phyloP scores from a whole-genome alignment of 352 stramenopile species.

The Phytopythium montanum region DNA sequence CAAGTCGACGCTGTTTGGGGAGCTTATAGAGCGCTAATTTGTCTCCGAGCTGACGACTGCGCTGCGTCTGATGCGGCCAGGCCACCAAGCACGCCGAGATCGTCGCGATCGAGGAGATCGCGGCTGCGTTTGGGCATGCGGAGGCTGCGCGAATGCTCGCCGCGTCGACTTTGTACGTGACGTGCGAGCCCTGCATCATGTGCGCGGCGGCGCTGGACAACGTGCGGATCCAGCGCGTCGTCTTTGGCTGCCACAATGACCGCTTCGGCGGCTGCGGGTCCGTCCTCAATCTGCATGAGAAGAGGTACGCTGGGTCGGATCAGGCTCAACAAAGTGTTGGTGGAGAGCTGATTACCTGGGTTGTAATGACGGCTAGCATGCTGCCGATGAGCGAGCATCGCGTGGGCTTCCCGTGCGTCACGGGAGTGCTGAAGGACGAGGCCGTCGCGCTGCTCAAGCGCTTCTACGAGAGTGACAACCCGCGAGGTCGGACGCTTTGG shows the following conservation, averaged over 20 bases:
- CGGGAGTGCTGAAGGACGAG: constrained; percentile 81
- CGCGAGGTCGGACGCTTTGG: constrained; percentile 42
- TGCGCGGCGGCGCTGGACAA: constrained; percentile 86
- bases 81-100: constrained; percentile 90
- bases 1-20: constrained; percentile 10
- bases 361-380: constrained; percentile 8
- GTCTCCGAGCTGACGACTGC: neutral
- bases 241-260: constrained; percentile 92
- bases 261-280: constrained; percentile 92
- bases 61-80: constrained; percentile 19
- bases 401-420: constrained; percentile 53
- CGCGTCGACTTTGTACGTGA: constrained; percentile 82
- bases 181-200: constrained; percentile 95
- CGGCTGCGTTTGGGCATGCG: constrained; percentile 29
- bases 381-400: constrained; percentile 45
- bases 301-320: constrained; percentile 22
- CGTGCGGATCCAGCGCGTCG: constrained; percentile 68
- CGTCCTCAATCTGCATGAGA: constrained; percentile 81
- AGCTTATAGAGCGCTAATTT: neutral
- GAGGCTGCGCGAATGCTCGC: constrained; percentile 41
- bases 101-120: constrained; percentile 85
- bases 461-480: constrained; percentile 91
- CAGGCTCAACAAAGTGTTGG: too few relatives aligned
- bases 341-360: constrained; percentile 7
- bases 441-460: constrained; percentile 78